These are phyloP conservation scores for Persicaria maculosa DNA, from an alignment of 148 eudicot genomes.

Conservation along the genomic window DNA sequence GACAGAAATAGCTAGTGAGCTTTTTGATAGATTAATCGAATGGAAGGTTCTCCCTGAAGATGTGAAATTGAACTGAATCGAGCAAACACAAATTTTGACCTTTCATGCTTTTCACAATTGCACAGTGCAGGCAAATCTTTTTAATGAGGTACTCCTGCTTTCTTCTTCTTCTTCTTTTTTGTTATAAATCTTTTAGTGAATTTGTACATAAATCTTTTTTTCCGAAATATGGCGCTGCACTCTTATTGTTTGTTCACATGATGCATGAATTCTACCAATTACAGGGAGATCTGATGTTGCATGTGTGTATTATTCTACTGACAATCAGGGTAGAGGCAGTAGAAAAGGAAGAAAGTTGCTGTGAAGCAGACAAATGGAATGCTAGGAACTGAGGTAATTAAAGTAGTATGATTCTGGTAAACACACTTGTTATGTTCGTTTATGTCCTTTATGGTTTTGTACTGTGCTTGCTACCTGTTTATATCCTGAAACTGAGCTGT, in stretches of 20 bases:
- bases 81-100: not conserved
- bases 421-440: too few species aligned
- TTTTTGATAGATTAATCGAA: slow-evolving; percentile 39
- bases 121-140: not conserved
- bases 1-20: slow-evolving; percentile 47
- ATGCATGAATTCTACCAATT: not conserved
- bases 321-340: too few species aligned
- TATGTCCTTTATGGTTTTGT: too few species aligned
- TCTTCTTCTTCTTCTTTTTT: not conserved
- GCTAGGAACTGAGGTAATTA: too few species aligned
- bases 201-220: not conserved
- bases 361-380: too few species aligned
- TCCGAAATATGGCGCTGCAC: not conserved
- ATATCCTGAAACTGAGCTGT: too few species aligned
- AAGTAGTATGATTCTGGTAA: too few species aligned
- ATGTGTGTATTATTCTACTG: too few species aligned
- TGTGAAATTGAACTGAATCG: slow-evolving; percentile 14
- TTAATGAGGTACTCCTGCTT: not conserved
- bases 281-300: too few species aligned
- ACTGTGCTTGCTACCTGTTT: too few species aligned
- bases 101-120: not conserved
- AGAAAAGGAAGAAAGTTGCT: too few species aligned
- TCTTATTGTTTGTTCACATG: not conserved
- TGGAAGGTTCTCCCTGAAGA: slow-evolving; percentile 30
- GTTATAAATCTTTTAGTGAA: too few species aligned